Percentiles rank a stretch among this genome's conserved stretches.
These are phyloP conservation scores for Dothideomycetes sp. DNA, from an alignment of 2,329 filamentous ascomycete genomes.

Conservation along the genomic window DNA sequence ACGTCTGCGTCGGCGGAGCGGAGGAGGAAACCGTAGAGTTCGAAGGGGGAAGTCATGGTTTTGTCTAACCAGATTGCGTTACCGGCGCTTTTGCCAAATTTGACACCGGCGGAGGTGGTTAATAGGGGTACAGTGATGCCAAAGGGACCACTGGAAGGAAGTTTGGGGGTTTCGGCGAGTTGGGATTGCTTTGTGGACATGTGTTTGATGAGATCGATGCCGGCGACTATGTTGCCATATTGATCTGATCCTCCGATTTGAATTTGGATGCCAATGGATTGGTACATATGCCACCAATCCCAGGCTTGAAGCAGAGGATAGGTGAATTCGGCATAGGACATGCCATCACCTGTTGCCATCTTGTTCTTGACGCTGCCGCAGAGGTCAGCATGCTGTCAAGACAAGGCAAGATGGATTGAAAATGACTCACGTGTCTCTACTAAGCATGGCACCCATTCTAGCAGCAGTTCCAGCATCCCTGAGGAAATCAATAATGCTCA, in stretches of 20 bases:
- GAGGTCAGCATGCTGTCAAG: slow-evolving; percentile 18
- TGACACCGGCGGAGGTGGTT: slow-evolving; percentile 74
- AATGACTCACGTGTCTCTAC: slow-evolving; percentile 68
- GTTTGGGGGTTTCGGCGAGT: slow-evolving; percentile 36
- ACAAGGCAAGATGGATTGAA: slow-evolving; percentile 3
- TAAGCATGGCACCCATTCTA: slow-evolving; percentile 77
- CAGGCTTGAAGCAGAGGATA: slow-evolving; percentile 92
- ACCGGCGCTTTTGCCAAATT: slow-evolving; percentile 90
- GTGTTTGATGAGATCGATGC: slow-evolving; percentile 74
- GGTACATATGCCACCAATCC: slow-evolving; percentile 91
- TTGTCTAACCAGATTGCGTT: slow-evolving; percentile 90
- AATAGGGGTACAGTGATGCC: slow-evolving; percentile 88
- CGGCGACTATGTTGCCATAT: slow-evolving; percentile 89
- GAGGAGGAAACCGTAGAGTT: slow-evolving; percentile 85
- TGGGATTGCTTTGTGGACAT: slow-evolving; percentile 38
- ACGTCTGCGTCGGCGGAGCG: slow-evolving; percentile 73
- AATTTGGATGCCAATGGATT: slow-evolving; percentile 59
- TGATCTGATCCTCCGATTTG: slow-evolving; percentile 95
- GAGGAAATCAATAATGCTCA: slow-evolving; percentile 66
- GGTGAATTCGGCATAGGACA: slow-evolving; percentile 87
- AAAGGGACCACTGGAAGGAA: slow-evolving; percentile 45
- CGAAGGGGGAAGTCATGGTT: slow-evolving; percentile 70
- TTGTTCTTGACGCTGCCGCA: slow-evolving; percentile 63
- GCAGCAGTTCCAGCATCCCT: slow-evolving; percentile 63
- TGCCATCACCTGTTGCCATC: slow-evolving; percentile 76